A percentile compares a stretch with the other conserved stretches of the same genome.
Conservation (phyloP, 257 asterid genomes). For the Lantana camara region DNA sequence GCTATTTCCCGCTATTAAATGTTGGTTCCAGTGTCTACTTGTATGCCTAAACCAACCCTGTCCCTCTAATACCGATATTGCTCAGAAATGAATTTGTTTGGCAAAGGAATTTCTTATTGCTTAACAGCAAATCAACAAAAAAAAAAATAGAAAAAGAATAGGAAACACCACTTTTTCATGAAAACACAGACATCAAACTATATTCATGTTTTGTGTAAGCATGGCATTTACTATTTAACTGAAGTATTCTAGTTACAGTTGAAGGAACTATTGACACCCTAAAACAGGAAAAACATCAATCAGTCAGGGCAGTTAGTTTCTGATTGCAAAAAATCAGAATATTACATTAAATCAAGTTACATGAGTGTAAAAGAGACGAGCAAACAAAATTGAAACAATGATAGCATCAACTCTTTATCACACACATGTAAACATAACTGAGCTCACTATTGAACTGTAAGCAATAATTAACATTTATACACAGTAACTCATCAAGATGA, state of each 20-base stretch:
- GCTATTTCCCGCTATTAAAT: not conserved
- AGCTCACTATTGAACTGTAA: not conserved
- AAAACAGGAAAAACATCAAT: not conserved
- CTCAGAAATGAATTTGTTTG: not conserved
- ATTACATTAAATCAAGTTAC: not conserved
- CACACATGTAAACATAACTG: not conserved
- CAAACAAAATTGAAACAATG: not conserved
- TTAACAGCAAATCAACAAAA: not conserved
- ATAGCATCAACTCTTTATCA: not conserved
- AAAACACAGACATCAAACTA: no score
- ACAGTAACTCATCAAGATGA: not conserved
- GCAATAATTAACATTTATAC: not conserved
- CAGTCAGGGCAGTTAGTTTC: not conserved
- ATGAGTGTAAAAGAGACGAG: not conserved
- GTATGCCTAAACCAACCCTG: not conserved
- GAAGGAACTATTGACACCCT: not conserved
- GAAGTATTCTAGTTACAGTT: not conserved
- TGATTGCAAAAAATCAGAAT: not conserved
- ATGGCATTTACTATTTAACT: not conserved
- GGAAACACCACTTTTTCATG: not conserved
- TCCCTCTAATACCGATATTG: no score
- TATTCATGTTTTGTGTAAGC: no score
- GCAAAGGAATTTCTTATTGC: not conserved
- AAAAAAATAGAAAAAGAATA: not conserved
- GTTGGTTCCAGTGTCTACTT: not conserved